Evolutionary conservation across 228 moss, liverwort and hornwort species (phyloP), one percentile per base, ranked within the genome.

Genomic region (Sphagnum magellanicum): DNA sequence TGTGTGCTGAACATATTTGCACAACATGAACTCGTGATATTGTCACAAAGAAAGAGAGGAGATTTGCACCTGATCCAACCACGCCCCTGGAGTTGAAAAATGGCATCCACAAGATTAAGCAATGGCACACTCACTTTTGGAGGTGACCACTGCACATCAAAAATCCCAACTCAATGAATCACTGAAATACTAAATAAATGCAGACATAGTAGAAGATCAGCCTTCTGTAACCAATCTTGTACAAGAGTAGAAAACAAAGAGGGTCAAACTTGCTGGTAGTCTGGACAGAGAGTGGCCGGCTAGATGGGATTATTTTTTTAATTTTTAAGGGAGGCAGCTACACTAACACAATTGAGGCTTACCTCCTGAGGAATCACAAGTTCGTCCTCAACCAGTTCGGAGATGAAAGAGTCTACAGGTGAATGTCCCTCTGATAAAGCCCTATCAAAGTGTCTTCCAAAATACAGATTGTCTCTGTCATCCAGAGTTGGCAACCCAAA

Each of bases 371-470:
- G 13, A 6, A 64, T 48, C 48, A 9, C 4, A 8, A 64, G 64
- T 49, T 85, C 84, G 60, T 85, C 78, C 65, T 85, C 84, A 47
- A 76, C 78, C 66, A 74, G 48, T n/a, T 85, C 84, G 9, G 84
- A 85, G 6, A 68, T 68, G 14, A 81, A 68, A 11, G 92, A 95
- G 64, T 85, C 90, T 50, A 83, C 87, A 10, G 95, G 95, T 4
- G 95, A 95, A 46, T 85, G 81, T 32, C 92, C 95, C 68, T 95
- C 95, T 49, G 95, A 95, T 17, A 90, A 72, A 55, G 92, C 82
- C 65, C 74, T 84, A 50, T 92, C 90, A 50, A 74, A 65, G 16
- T 69, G 86, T 62, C 71, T 71, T 60, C 75, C 86, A 10, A 77
- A 70, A 77, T 76, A 79, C 48, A 74, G 77, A 64, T 75, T 77